A percentile compares a stretch with the other conserved stretches of the same genome.
Evolutionary conservation across 2,329 filamentous ascomycete genomes (phyloP).

Genomic region (Fusarium anguioides): DNA sequence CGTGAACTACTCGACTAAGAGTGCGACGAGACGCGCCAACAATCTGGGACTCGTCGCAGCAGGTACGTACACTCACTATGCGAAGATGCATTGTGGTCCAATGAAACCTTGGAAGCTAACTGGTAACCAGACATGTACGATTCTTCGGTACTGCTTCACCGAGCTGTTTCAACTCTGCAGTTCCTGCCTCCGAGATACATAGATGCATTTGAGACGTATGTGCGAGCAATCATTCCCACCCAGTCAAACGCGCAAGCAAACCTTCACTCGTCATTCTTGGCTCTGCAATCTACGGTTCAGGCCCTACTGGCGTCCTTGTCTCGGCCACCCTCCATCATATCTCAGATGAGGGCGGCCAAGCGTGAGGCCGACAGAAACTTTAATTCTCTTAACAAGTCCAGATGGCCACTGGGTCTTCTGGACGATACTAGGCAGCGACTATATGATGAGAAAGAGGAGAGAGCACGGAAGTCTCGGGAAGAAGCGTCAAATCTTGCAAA

Average conservation of each 20-base stretch:
- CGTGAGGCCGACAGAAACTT: constrained; percentile 83
- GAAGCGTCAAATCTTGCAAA: constrained; percentile 80
- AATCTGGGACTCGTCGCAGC: constrained; percentile 72
- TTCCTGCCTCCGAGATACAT: constrained; percentile 78
- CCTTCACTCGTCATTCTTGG: constrained; percentile 81
- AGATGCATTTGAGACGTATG: constrained; percentile 78
- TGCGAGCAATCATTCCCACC: constrained; percentile 70
- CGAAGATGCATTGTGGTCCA: neutral
- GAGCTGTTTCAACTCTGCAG: constrained; percentile 64
- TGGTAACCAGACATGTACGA: constrained; percentile 72
- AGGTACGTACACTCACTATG: constrained; percentile 56
- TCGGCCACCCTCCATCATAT: constrained; percentile 81
- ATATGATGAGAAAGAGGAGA: constrained; percentile 85
- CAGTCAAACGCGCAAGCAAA: constrained; percentile 78
- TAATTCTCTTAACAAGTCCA: constrained; percentile 77
- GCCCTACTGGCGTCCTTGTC: constrained; percentile 84
- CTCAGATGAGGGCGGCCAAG: constrained; percentile 77
- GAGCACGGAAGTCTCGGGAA: constrained; percentile 74
- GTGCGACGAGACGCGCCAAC: constrained; percentile 83
- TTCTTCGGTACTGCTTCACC: constrained; percentile 66
- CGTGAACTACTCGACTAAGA: constrained; percentile 85
- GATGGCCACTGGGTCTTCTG: constrained; percentile 83
- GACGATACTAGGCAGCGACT: constrained; percentile 88
- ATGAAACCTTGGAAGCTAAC: constrained; percentile 45
- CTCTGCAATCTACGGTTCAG: constrained; percentile 84